Percentiles rank a stretch among this genome's conserved stretches.
These are phyloP conservation scores for Tuber aestivum DNA, from an alignment of 495 filamentous ascomycete species.

Conservation along the genomic window DNA sequence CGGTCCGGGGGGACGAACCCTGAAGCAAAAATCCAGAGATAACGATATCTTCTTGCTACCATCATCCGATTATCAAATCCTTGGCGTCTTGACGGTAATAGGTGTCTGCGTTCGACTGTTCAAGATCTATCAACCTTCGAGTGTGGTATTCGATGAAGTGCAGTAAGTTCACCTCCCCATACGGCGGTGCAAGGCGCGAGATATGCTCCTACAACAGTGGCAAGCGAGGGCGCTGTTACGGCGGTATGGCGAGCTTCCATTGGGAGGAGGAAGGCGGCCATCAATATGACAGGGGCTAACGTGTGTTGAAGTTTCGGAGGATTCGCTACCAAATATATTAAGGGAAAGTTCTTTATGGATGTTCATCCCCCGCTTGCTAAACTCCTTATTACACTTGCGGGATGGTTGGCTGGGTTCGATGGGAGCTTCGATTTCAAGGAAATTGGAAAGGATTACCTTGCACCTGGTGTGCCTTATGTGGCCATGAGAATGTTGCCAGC, in stretches of 20 bases:
- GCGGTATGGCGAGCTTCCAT: constrained; percentile 10
- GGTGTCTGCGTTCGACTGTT: constrained; percentile 79
- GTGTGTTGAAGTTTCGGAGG: constrained; percentile 73
- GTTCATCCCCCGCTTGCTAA: constrained; percentile 98
- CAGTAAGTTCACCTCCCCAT: constrained; percentile 59
- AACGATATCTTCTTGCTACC: constrained; percentile 71
- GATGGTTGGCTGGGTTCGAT: constrained; percentile 91
- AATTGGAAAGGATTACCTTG: constrained; percentile 96
- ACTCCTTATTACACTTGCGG: constrained; percentile 87
- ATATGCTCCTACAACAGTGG: background rate
- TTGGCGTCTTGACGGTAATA: constrained; percentile 65
- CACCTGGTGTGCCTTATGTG: constrained; percentile 91
- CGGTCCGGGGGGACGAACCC: background rate
- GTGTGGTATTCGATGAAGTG: constrained; percentile 98
- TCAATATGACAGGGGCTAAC: constrained; percentile 10
- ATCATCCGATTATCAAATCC: constrained; percentile 69
- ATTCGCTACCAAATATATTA: constrained; percentile 97
- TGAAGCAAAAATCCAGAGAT: constrained; percentile 50
- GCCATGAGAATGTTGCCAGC: constrained; percentile 94
- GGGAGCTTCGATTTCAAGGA: constrained; percentile 98
- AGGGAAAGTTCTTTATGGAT: constrained; percentile 98
- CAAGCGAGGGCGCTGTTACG: background rate
- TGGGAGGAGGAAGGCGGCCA: background rate
- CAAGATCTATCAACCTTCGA: constrained; percentile 90
- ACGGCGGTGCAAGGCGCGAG: background rate